A percentile compares a stretch with the other conserved stretches of the same genome.
Evolutionary conservation across 176 grass and related monocot genomes (phyloP).

Genomic region (Chrysopogon serrulatus): DNA sequence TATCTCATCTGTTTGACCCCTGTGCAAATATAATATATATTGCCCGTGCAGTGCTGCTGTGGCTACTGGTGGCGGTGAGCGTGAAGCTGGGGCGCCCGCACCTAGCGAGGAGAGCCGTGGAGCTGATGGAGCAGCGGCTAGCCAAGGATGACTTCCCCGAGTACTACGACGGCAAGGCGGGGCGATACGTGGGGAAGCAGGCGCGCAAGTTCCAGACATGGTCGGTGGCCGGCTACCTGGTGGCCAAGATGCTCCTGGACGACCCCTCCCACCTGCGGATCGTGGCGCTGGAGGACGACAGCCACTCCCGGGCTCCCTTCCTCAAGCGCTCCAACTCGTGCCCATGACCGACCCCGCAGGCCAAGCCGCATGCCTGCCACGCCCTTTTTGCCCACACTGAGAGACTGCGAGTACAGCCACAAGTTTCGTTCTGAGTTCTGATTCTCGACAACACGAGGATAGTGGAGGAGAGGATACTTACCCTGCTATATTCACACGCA

Average conservation of each 20-base stretch:
- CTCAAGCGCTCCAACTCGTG: slow-evolving; percentile 49
- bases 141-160: slow-evolving; percentile 49
- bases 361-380: neutral
- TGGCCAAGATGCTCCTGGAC: slow-evolving; percentile 46
- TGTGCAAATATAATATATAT: neutral
- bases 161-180: slow-evolving; percentile 50
- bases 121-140: slow-evolving; percentile 36
- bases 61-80: slow-evolving; percentile 54
- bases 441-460: neutral
- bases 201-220: slow-evolving; percentile 59
- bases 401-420: neutral
- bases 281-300: slow-evolving; percentile 35
- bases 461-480: neutral
- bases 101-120: slow-evolving; percentile 18
- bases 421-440: neutral
- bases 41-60: slow-evolving; percentile 39
- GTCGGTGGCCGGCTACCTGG: slow-evolving; percentile 54
- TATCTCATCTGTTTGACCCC: neutral
- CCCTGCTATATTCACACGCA: too few relatives aligned
- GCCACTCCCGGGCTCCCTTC: slow-evolving; percentile 25
- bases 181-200: slow-evolving; percentile 55
- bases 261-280: slow-evolving; percentile 37
- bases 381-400: neutral
- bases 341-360: neutral
- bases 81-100: slow-evolving; percentile 42